Conservation (phyloP, 768 basidiomycete genomes). For the Termitomyces sp. region DNA sequence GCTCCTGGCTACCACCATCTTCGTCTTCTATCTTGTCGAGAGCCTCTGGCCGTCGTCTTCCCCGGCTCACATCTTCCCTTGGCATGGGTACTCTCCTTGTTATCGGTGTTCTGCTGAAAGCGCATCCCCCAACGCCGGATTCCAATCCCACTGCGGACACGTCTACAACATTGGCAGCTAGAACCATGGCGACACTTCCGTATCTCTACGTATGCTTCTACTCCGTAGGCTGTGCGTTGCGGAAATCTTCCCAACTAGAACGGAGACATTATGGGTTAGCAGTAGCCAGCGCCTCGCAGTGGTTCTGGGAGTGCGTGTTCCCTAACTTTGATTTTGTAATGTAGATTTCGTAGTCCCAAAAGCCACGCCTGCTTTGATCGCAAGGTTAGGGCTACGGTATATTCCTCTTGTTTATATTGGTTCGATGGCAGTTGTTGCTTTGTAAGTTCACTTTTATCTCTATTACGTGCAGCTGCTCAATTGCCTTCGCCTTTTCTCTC, state of each 20-base stretch:
- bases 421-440: conserved; percentile 60
- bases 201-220: conserved; percentile 87
- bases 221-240: conserved; percentile 79
- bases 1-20: conserved; percentile 55
- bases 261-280: conserved; percentile 77
- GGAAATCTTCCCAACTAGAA: conserved; percentile 84
- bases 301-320: conserved; percentile 62
- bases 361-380: conserved; percentile 58
- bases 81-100: conserved; percentile 81
- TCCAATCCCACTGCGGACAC: conserved; percentile 26
- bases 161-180: conserved; percentile 53
- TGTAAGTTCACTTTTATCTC: conserved; percentile 32
- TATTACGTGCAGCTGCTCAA: too few species aligned
- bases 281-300: conserved; percentile 71
- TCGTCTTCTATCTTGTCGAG: conserved; percentile 64
- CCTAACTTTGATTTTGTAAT: conserved; percentile 12
- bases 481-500: background rate
- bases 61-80: conserved; percentile 65
- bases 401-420: conserved; percentile 71
- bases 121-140: conserved; percentile 44
- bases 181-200: conserved; percentile 80
- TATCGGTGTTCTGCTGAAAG: conserved; percentile 78
- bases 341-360: conserved; percentile 69
- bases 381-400: conserved; percentile 64
- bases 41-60: conserved; percentile 58